phyloP scores from a whole-genome alignment of 2,329 filamentous ascomycete genomes.

The Pseudogymnoascus sp. region DNA sequence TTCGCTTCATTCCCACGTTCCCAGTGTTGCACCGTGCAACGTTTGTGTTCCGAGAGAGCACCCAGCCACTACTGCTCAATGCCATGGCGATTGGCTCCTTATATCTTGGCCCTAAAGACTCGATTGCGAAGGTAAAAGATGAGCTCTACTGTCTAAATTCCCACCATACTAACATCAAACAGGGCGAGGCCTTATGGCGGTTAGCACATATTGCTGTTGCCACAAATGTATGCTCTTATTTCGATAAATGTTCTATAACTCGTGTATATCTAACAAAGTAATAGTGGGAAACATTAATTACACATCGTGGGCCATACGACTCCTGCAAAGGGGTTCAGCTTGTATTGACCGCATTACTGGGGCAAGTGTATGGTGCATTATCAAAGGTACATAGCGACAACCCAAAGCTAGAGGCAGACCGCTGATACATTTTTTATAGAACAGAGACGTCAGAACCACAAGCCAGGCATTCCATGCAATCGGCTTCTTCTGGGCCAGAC shows the following conservation, averaged over 20 bases:
- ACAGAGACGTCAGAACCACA: conserved; percentile 35
- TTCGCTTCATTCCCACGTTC: conserved; percentile 39
- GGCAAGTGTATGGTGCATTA: conserved; percentile 37
- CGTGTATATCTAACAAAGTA: background rate
- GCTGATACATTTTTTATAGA: conserved; percentile 21
- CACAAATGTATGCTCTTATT: conserved; percentile 30
- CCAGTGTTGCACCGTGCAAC: conserved; percentile 38
- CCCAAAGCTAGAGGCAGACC: background rate
- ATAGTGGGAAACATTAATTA: conserved; percentile 38
- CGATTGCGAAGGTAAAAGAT: conserved; percentile 31
- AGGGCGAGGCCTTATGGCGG: conserved; percentile 38
- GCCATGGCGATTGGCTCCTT: conserved; percentile 40
- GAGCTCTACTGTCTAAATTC: background rate
- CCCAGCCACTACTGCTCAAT: conserved; percentile 37
- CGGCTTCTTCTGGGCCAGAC: conserved; percentile 39
- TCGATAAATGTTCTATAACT: background rate
- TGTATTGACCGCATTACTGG: conserved; percentile 36
- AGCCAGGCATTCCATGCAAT: conserved; percentile 38
- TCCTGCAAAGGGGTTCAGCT: conserved; percentile 38
- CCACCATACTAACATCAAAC: background rate
- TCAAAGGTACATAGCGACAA: conserved; percentile 28
- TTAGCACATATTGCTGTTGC: conserved; percentile 38
- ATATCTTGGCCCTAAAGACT: conserved; percentile 37
- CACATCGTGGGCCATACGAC: conserved; percentile 36
- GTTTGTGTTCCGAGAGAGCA: conserved; percentile 38